Conservation (phyloP, 2,329 filamentous ascomycete species). For the Penicillium digitatum region DNA sequence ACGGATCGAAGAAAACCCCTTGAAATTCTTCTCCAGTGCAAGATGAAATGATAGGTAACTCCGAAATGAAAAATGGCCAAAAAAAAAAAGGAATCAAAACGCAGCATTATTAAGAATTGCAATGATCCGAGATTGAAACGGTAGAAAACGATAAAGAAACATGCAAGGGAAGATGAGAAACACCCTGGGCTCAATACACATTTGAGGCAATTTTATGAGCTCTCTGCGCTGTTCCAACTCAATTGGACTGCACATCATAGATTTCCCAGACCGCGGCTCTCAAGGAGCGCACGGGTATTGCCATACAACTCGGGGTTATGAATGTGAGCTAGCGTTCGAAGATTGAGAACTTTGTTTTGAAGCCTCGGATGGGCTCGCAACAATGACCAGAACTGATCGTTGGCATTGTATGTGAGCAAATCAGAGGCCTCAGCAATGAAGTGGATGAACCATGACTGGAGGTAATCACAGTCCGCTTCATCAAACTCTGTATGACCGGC, state of each 20-base stretch:
- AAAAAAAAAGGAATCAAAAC: background rate
- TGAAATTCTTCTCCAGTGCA: background rate
- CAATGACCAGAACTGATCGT: constrained; percentile 5
- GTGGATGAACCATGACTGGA: constrained; percentile 15
- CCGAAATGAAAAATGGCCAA: background rate
- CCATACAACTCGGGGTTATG: background rate
- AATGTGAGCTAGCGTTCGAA: background rate
- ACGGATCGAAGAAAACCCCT: background rate
- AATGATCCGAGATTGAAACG: background rate
- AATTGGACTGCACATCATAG: background rate
- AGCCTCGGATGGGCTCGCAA: constrained; percentile 5
- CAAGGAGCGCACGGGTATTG: background rate
- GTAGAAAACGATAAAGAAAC: background rate
- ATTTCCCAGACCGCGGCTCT: background rate
- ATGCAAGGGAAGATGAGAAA: background rate
- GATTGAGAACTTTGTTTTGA: background rate
- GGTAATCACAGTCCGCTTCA: background rate
- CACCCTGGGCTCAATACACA: too few relatives aligned
- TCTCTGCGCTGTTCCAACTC: too few relatives aligned
- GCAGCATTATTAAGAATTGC: background rate
- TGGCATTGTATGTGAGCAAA: constrained; percentile 8
- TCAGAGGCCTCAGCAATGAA: constrained; percentile 17
- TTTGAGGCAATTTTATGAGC: background rate
- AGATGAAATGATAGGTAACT: background rate
- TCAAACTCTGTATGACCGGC: background rate